Conservation (phyloP, 2,329 filamentous ascomycete genomes). For the Alternaria longipes region DNA sequence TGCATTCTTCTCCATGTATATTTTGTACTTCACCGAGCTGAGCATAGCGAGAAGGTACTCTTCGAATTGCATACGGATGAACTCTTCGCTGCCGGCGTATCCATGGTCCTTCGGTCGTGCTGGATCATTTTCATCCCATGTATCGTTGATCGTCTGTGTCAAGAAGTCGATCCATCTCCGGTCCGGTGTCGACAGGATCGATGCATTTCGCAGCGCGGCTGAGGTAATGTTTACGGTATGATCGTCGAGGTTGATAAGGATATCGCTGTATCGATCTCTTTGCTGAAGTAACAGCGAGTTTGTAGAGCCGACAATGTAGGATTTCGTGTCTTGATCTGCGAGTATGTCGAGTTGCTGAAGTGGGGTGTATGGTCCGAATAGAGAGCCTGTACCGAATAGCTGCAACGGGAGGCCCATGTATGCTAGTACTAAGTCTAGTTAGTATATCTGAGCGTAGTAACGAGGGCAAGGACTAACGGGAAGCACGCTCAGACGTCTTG, state of each 20-base stretch:
- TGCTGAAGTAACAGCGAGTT: constrained; percentile 94
- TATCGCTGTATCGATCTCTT: constrained; percentile 93
- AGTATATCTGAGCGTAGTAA: not conserved
- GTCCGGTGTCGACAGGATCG: constrained; percentile 84
- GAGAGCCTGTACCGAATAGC: constrained; percentile 93
- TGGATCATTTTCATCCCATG: constrained; percentile 93
- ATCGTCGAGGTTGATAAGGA: constrained; percentile 95
- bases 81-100: constrained; percentile 95
- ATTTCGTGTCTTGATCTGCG: constrained; percentile 93
- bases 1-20: constrained; percentile 56
- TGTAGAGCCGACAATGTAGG: constrained; percentile 95
- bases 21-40: constrained; percentile 87
- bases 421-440: constrained; percentile 69
- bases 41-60: constrained; percentile 92
- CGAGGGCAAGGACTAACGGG: constrained; percentile 58
- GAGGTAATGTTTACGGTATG: constrained; percentile 85
- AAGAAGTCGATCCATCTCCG: constrained; percentile 96
- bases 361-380: constrained; percentile 96
- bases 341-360: constrained; percentile 94
- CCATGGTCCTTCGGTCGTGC: constrained; percentile 91
- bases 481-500: constrained; percentile 89
- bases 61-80: constrained; percentile 96
- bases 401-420: constrained; percentile 97
- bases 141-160: constrained; percentile 91
- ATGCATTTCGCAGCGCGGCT: constrained; percentile 75